Conservation (phyloP, 1,139 yeast genomes). For the Blastobotrys persicus region DNA sequence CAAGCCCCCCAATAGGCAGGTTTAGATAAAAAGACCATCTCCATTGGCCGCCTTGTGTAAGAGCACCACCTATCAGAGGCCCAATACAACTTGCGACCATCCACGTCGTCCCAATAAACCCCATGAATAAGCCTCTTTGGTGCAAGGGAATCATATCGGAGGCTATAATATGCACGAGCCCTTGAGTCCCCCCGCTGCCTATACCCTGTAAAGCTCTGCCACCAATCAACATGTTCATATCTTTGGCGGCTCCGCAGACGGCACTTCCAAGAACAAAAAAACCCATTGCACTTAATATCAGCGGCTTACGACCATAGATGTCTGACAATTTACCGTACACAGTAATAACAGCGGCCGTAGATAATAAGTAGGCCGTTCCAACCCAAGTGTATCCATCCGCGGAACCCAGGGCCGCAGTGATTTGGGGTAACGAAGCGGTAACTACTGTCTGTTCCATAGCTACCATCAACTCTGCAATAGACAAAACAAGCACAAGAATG, state of each 20-base stretch:
- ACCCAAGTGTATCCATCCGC: conserved; percentile 31
- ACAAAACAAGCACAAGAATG: conserved; percentile 19
- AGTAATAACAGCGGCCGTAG: conserved; percentile 57
- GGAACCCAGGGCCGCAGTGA: conserved; percentile 27
- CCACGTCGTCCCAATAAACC: conserved; percentile 50
- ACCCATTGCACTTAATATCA: conserved; percentile 48
- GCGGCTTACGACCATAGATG: conserved; percentile 57
- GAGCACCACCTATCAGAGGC: conserved; percentile 68
- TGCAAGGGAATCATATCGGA: conserved; percentile 59
- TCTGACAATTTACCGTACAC: conserved; percentile 64
- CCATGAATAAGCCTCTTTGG: conserved; percentile 48
- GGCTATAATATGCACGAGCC: conserved; percentile 54
- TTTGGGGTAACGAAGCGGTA: conserved; percentile 30
- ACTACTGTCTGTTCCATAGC: conserved; percentile 32
- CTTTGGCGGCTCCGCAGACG: conserved; percentile 51
- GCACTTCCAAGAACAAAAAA: conserved; percentile 63
- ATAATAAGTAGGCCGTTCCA: conserved; percentile 37
- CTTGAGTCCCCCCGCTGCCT: conserved; percentile 67
- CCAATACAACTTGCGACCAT: conserved; percentile 61
- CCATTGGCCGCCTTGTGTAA: conserved; percentile 64
- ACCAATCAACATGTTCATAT: conserved; percentile 58
- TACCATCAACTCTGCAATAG: conserved; percentile 26
- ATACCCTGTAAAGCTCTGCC: conserved; percentile 66
- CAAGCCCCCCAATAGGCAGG: conserved; percentile 63
- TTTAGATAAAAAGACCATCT: conserved; percentile 78